Conservation (phyloP, 352 stramenopile species). For the Ophiocytium majus region DNA sequence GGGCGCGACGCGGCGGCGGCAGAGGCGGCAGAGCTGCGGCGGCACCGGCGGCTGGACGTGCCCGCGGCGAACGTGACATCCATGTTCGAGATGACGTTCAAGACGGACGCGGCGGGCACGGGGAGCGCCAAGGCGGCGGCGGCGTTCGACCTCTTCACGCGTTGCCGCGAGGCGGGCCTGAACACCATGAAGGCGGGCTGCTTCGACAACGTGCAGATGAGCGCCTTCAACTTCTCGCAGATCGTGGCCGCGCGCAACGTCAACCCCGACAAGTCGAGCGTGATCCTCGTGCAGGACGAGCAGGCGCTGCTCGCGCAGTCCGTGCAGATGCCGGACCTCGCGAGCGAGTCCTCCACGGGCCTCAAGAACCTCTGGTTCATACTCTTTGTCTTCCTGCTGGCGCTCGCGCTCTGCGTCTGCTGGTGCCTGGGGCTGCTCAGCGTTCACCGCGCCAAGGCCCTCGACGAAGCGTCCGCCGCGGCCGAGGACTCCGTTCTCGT, state of each 20-base stretch:
- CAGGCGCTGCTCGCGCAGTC: background rate
- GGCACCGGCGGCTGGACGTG: background rate
- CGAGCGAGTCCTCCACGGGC: background rate
- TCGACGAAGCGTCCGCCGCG: background rate
- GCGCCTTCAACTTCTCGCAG: slow-evolving; percentile 29
- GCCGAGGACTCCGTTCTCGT: background rate
- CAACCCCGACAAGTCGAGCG: slow-evolving; percentile 27
- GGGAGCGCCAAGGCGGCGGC: slow-evolving; percentile 29
- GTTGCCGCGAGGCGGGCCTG: slow-evolving; percentile 4
- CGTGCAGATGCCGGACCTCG: background rate
- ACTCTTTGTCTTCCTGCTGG: background rate
- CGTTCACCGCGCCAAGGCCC: background rate
- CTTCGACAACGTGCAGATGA: slow-evolving; percentile 39
- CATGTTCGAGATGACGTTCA: slow-evolving; percentile 37
- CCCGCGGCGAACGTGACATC: slow-evolving; percentile 20
- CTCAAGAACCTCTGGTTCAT: background rate
- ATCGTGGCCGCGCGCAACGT: background rate
- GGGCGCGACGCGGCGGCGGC: background rate
- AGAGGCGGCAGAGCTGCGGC: background rate
- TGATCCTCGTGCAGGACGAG: slow-evolving; percentile 21
- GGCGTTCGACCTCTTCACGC: slow-evolving; percentile 33
- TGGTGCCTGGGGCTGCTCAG: background rate
- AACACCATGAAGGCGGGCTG: slow-evolving; percentile 24
- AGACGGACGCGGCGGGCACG: slow-evolving; percentile 33
- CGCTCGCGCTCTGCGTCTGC: background rate